Evolutionary conservation across 495 filamentous ascomycete species (phyloP), one percentile per base, ranked within the genome.

Genomic region (Umbilicaria muhlenbergii): DNA sequence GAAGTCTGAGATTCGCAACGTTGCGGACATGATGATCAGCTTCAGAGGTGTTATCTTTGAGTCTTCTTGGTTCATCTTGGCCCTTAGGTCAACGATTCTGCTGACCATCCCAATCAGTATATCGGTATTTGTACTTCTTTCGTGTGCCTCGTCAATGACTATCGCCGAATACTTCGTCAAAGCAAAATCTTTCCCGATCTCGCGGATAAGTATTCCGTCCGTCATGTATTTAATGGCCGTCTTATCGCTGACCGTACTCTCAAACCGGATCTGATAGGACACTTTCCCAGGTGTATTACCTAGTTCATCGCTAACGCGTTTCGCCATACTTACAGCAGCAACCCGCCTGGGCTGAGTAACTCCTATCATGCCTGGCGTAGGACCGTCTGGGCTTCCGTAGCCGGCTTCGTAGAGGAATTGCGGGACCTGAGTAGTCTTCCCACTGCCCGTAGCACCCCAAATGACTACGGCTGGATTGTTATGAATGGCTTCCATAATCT

Each of bases 171-270:
- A 99, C 47, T 93, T 94, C n/a, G 69, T 75, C 19, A 99, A 65
- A 3, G 83, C 66, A 58, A 96, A 89, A 56, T 99, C 92, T 45
- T 89, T 76, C 0, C 83, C 75, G 36, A 94, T 81, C 55, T 99
- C 92, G 39, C 89, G 78, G 12, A 99, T 71, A 44, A 99, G 67
- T 18, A 99, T 86, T 67, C 92, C 92, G 58, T 99, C 92, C 0
- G 92, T 99, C 86, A 99, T 95, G 62, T 96, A 99, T 59, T 99
- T 99, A 57, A 96, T 78, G 2, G 87, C 81, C 0, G 92, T 99
- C 46, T 88, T 80, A 34, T 75, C 71, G n/a, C 74, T 75, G 2
- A 80, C 78, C 2, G 78, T 86, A 31, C 79, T 81, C 49, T 99
- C 92, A 51, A 94, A 96, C 24, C 92, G 80, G 51, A 99, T 94